Percentiles rank a stretch among this genome's conserved stretches.
phyloP scores from a whole-genome alignment of 805 yeast species.

The Ogataea parapolymorpha region DNA sequence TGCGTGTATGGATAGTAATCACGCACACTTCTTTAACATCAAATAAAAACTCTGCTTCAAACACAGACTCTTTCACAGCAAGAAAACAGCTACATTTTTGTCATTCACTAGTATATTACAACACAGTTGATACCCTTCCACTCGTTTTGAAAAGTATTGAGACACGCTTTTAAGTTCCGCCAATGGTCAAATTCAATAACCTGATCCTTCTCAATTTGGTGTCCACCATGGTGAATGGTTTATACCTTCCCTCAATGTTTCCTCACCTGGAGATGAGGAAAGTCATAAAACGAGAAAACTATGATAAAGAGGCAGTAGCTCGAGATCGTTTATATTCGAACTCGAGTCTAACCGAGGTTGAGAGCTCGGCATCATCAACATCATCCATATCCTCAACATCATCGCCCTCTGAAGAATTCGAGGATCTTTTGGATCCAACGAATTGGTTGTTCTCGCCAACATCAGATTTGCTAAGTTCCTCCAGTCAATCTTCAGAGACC shows the following conservation, averaged over 20 bases:
- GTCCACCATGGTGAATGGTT: slow-evolving; percentile 1
- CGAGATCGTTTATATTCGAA: not conserved
- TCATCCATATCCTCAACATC: not conserved
- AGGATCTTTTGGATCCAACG: no score
- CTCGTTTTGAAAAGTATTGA: slow-evolving; percentile 3
- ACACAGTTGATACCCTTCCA: slow-evolving; percentile 9
- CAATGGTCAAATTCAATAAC: slow-evolving; percentile 3
- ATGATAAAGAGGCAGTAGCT: not conserved
- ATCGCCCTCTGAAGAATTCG: no score
- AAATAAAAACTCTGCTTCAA: no score
- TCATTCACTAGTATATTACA: no score
- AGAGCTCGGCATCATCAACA: not conserved
- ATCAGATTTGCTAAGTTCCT: not conserved
- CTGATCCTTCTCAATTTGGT: slow-evolving; percentile 1
- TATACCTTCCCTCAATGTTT: slow-evolving; percentile 9
- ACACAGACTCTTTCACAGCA: no score
- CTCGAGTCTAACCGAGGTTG: not conserved
- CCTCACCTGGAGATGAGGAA: slow-evolving; percentile 5
- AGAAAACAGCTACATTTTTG: no score
- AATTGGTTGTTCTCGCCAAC: no score
- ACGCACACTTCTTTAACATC: not conserved
- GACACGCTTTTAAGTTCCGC: not conserved
- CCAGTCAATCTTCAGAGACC: not conserved
- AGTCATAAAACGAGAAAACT: slow-evolving; percentile 10
- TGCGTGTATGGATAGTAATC: not conserved